Conservation (phyloP, 345 rosid genomes). For the Eutrema japonicum region DNA sequence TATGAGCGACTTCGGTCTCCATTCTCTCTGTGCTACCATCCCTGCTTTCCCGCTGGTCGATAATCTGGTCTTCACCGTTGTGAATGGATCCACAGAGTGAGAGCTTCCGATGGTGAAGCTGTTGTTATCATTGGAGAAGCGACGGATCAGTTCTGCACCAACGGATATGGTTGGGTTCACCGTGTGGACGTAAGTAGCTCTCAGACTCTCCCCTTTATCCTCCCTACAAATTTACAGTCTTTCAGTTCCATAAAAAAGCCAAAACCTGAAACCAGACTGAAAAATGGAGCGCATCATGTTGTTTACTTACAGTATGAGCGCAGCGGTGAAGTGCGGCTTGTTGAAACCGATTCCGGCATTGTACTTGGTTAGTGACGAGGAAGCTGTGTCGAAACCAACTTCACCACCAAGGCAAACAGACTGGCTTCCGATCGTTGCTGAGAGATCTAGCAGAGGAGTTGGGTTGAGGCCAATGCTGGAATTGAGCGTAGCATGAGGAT, state of each 20-base stretch:
- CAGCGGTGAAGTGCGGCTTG: slow-evolving; percentile 66
- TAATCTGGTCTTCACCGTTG: slow-evolving; percentile 61
- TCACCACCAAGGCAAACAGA: slow-evolving; percentile 73
- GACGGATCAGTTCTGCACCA: slow-evolving; percentile 80
- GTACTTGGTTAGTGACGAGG: slow-evolving; percentile 67
- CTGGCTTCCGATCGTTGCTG: slow-evolving; percentile 75
- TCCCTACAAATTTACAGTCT: slow-evolving; percentile 43
- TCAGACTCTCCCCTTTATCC: slow-evolving; percentile 76
- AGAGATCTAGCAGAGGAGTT: slow-evolving; percentile 69
- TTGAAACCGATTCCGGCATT: slow-evolving; percentile 72
- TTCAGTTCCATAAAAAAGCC: background rate
- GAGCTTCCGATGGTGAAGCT: slow-evolving; percentile 69
- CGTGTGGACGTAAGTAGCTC: slow-evolving; percentile 69
- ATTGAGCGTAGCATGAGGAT: slow-evolving; percentile 69
- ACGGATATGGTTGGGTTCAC: slow-evolving; percentile 60
- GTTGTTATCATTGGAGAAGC: slow-evolving; percentile 60
- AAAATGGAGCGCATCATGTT: background rate
- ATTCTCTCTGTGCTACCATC: slow-evolving; percentile 66
- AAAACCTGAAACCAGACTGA: background rate
- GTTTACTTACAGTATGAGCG: slow-evolving; percentile 67
- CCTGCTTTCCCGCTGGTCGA: slow-evolving; percentile 67
- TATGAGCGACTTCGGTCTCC: slow-evolving; percentile 77
- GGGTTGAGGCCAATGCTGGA: slow-evolving; percentile 84
- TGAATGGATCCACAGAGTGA: slow-evolving; percentile 59
- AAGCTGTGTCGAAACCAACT: slow-evolving; percentile 74